A percentile compares a stretch with the other conserved stretches of the same genome.
Evolutionary conservation across 1,284 basidiomycete species (phyloP).

Genomic region (Puccinia coronata): DNA sequence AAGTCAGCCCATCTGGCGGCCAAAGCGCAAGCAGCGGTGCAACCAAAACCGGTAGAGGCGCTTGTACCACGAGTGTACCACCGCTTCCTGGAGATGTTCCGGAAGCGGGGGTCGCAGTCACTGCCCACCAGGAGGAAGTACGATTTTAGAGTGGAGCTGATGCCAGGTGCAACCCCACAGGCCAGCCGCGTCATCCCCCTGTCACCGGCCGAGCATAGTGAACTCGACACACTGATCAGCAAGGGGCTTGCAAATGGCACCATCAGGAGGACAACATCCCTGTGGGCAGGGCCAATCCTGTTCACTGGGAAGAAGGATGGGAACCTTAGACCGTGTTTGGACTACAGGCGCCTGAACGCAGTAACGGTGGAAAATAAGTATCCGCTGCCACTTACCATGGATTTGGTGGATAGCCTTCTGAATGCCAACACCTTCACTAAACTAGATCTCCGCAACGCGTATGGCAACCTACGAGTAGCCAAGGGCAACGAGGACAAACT

Average conservation of each 20-base stretch:
- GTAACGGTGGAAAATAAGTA: no score
- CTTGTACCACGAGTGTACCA: no score
- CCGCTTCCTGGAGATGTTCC: not conserved
- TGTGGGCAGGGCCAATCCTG: constrained; percentile 61
- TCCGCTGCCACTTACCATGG: constrained; percentile 60
- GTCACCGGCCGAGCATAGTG: not conserved
- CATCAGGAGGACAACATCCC: no score
- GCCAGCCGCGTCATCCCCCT: not conserved
- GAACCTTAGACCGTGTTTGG: constrained; percentile 58
- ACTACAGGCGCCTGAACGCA: constrained; percentile 61
- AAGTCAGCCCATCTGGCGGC: not conserved
- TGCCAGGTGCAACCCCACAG: no score
- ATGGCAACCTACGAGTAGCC: constrained; percentile 59
- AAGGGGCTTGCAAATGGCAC: no score
- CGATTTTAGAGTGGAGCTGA: not conserved
- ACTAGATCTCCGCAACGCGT: constrained; percentile 59
- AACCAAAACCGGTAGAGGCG: not conserved
- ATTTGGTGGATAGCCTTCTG: constrained; percentile 60
- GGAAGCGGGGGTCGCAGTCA: not conserved
- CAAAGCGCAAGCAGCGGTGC: not conserved
- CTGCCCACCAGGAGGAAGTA: not conserved
- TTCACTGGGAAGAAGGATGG: constrained; percentile 64
- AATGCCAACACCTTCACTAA: no score
- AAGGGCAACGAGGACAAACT: no score
- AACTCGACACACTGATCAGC: not conserved